These are phyloP conservation scores for Chlorella sp. DNA, from an alignment of 139 green algal genomes.

Conservation along the genomic window DNA sequence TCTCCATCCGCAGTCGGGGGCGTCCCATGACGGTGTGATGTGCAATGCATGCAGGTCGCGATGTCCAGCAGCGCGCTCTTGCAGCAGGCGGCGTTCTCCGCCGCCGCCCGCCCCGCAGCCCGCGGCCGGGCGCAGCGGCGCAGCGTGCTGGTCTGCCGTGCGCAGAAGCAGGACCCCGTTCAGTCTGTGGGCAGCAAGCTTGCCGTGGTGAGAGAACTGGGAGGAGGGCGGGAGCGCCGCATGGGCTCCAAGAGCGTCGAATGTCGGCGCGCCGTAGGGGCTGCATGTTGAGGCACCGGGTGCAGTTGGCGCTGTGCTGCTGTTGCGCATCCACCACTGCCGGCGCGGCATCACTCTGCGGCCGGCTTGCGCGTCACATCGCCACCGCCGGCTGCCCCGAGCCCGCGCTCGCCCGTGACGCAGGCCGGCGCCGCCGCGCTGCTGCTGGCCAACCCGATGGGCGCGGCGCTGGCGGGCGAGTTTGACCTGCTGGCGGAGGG, in stretches of 20 bases:
- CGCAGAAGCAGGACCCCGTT: constrained; percentile 22
- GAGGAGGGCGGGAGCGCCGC: too few species aligned
- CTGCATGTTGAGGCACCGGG: neutral
- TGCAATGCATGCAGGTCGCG: too few species aligned
- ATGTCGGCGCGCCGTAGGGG: neutral
- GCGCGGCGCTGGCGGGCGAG: constrained; percentile 69
- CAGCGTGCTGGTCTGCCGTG: constrained; percentile 25
- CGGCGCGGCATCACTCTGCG: neutral
- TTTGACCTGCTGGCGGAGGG: constrained; percentile 87
- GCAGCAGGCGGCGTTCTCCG: constrained; percentile 10
- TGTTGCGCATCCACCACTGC: neutral
- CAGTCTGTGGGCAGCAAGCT: constrained; percentile 15
- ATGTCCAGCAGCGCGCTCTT: too few species aligned
- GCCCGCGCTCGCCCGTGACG: neutral
- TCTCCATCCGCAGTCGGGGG: too few species aligned
- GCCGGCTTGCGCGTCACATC: neutral
- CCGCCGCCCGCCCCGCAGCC: neutral
- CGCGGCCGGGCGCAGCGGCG: neutral
- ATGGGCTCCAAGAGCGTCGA: too few species aligned
- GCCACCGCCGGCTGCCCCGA: neutral
- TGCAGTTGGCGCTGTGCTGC: neutral
- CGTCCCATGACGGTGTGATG: too few species aligned
- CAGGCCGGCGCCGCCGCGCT: constrained; percentile 44
- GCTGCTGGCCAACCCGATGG: constrained; percentile 33
- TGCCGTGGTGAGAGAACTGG: constrained; percentile 26